A percentile compares a stretch with the other conserved stretches of the same genome.
These are phyloP conservation scores for Alternaria arborescens DNA, from an alignment of 2,329 filamentous ascomycete species.

Conservation along the genomic window DNA sequence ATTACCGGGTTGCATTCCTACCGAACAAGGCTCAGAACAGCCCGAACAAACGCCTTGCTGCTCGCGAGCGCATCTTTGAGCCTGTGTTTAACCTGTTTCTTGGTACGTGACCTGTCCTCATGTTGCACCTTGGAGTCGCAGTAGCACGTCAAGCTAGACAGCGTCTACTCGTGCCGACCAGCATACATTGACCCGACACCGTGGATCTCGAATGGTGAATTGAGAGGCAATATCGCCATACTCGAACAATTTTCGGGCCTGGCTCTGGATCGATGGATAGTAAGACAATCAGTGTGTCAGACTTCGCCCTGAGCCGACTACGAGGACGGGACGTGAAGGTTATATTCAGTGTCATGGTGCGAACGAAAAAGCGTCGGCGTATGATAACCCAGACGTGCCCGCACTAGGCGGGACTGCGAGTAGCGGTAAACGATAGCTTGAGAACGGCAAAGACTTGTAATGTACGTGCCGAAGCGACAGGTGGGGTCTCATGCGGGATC, in stretches of 20 bases:
- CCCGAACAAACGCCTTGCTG: slow-evolving; percentile 14
- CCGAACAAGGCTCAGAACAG: slow-evolving; percentile 23
- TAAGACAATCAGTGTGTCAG: neutral
- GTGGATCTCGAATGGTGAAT: slow-evolving; percentile 4
- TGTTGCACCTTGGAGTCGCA: slow-evolving; percentile 26
- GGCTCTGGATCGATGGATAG: neutral
- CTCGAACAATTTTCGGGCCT: neutral
- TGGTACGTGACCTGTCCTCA: slow-evolving; percentile 11
- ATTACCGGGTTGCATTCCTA: slow-evolving; percentile 24
- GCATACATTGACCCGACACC: neutral
- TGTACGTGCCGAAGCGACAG: neutral
- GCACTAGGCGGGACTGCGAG: neutral
- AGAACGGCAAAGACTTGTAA: neutral
- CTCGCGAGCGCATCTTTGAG: slow-evolving; percentile 3
- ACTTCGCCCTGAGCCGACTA: neutral
- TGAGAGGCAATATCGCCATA: neutral
- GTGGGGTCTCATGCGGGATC: neutral
- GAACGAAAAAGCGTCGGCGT: neutral
- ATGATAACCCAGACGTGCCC: neutral
- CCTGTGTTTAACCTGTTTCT: slow-evolving; percentile 19
- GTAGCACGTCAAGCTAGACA: neutral
- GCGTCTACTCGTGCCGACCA: slow-evolving; percentile 4
- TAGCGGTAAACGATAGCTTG: neutral
- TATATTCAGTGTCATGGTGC: neutral
- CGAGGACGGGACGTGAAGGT: neutral